A percentile compares a stretch with the other conserved stretches of the same genome.
Evolutionary conservation across 2,329 filamentous ascomycete genomes (phyloP).

Genomic region (Dactylellina drechsleri): DNA sequence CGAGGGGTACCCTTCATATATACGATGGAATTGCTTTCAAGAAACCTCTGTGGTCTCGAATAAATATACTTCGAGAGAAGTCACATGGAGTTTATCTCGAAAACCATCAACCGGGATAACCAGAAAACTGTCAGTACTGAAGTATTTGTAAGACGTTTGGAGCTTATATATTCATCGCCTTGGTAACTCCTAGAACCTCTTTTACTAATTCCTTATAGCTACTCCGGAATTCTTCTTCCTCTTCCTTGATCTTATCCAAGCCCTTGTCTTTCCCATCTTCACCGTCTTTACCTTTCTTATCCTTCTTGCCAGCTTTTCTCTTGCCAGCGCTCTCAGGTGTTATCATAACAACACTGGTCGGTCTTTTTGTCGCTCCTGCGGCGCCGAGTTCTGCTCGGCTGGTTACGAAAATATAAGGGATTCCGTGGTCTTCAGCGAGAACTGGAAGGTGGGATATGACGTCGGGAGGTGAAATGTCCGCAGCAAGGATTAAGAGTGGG

Average conservation of each 20-base stretch:
- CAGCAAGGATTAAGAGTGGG: constrained; percentile 84
- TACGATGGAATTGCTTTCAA: no score
- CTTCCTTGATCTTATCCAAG: constrained; percentile 62
- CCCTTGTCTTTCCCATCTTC: constrained; percentile 62
- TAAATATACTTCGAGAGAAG: no score
- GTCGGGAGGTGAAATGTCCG: constrained; percentile 97
- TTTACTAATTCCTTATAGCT: constrained; percentile 74
- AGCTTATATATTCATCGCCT: constrained; percentile 35
- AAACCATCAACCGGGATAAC: no score
- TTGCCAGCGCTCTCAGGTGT: constrained; percentile 67
- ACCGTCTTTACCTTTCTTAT: constrained; percentile 62
- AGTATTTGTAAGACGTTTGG: no score
- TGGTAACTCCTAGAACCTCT: constrained; percentile 62
- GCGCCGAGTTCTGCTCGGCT: constrained; percentile 93
- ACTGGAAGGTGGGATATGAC: constrained; percentile 98
- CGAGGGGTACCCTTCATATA: no score
- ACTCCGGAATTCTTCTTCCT: constrained; percentile 68
- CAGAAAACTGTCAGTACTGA: no score
- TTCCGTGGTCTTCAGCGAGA: constrained; percentile 96
- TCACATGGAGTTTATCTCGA: no score
- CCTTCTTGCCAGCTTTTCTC: constrained; percentile 61
- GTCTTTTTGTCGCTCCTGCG: constrained; percentile 92
- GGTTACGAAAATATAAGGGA: constrained; percentile 94
- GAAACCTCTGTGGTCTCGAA: no score
- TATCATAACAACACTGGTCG: constrained; percentile 95